Base-by-base conservation (phyloP, 176 grass and related monocot genomes). In the Carex cristatella region DNA sequence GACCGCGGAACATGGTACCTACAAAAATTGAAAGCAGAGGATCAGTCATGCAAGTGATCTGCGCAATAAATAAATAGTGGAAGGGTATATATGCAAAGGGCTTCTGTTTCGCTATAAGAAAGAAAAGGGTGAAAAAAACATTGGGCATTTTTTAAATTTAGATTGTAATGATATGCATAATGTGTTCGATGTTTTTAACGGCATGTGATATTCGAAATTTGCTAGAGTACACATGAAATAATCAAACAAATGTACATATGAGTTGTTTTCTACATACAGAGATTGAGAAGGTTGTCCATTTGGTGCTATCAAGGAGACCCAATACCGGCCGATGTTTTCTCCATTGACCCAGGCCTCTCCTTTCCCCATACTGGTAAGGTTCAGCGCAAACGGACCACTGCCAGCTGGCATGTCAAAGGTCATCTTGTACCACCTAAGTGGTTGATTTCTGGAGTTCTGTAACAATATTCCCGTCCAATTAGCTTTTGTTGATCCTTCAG, bases 1-100 rank as follows among this genome's bases (percentile, higher is more conserved):
- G 88, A 23, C 0, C 78, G 91, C n/a, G 96, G 96, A 77, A 98
- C 85, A 72, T 98, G 93, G 65, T 95, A 98, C 89, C 95, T 98
- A 71, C 68, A 40, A 37, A 86, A 85, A 85, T 85, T 38, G 1
- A 5, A 44, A 10, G 3, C 7, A 15, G 63, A 81, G 78, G 37
- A 82, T 68, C 14, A 54, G 74, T 65, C 30, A 83, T 49, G n/a
- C 40, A 81, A 63, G 31, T 11, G 3, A 80, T 80, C 12, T 31
- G 18, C 33, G 37, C 33, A 63, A 63, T 68, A 31, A 12, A 83
- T 66, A 66, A 68, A 53, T 32, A 51, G 38, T n/a, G 16, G 7
- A 48, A 19, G 15, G 0, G 8, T 19, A 14, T 81, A 64, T 64
- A 7, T 61, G 79, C 15, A 81, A 79, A 60, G 31, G 19, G 19